Base-by-base conservation (phyloP, 306 rosid species). In the Begonia loranthoides region DNA sequence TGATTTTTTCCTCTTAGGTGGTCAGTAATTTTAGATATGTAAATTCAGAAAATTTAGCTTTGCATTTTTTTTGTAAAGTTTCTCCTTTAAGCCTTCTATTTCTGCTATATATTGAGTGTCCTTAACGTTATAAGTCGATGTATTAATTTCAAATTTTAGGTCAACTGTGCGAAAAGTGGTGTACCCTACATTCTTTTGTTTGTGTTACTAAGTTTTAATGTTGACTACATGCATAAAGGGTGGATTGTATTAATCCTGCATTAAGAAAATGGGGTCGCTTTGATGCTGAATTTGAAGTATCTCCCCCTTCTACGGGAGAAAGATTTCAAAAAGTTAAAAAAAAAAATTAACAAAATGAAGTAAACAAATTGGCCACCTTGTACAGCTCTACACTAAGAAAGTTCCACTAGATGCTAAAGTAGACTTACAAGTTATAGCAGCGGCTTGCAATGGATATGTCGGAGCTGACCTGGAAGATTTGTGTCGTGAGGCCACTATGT, bases 401-500 rank as follows among this genome's bases (percentile, higher is more conserved):
- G 66, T 82, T 66, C 79, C 79, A 44, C 61, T 71, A 67, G 87
- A 76, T 72, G 40, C 70, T 45, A 24, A 57, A 47, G 64, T 69
- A 75, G 85, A 90, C 59, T 70, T 85, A 51, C 73, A 63, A 60
- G 68, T 57, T 41, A 70, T 90, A 61, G 94, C 97, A 41, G 78
- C 83, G 47, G 75, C 83, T 59, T 89, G 94, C 79, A 89, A 85
- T 66, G 97, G 97, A 22, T 89, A 72, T 72, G 95, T 83, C 6
- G 97, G 97, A 69, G 95, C 95, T 62, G 97, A 90, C 65, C 68
- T 90, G 63, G 81, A 78, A 76, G 94, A 90, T 44, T 51, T 90
- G 57, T 82, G 95, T 61, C 78, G 75, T 49, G 85, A 89, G 71
- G 87, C 94, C 62, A 69, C 79, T 19, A 64, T 60, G 64, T 53